phyloP scores from a whole-genome alignment of 176 grass and related monocot genomes.

The Triticum urartu region DNA sequence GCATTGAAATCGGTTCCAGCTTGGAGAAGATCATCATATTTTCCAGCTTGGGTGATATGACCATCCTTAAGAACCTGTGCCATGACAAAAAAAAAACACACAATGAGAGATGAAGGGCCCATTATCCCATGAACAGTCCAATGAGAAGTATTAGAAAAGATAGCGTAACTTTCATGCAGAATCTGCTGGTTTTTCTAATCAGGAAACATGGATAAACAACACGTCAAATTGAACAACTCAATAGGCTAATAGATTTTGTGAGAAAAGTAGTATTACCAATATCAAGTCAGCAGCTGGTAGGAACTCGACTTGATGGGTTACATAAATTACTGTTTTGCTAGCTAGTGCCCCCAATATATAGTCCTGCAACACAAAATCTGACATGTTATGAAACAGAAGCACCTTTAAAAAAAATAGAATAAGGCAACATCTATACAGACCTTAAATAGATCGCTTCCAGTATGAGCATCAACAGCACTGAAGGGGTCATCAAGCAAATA shows the following conservation, averaged over 20 bases:
- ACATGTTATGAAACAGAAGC: conserved; percentile 36
- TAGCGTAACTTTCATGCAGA: not conserved
- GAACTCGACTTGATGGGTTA: conserved; percentile 99
- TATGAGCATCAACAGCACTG: conserved; percentile 98
- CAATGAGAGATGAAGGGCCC: not conserved
- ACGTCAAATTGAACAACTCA: not conserved
- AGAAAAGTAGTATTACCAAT: conserved; percentile 50
- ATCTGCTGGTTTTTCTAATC: not conserved
- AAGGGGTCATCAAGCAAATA: conserved; percentile 99
- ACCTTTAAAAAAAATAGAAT: conserved; percentile 6
- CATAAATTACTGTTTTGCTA: conserved; percentile 86
- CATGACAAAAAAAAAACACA: not conserved
- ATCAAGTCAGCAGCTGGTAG: conserved; percentile 91
- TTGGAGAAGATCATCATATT: conserved; percentile 88
- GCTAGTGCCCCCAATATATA: conserved; percentile 82
- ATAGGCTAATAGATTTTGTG: not conserved
- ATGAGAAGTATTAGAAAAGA: conserved; percentile 12
- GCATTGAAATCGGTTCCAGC: conserved; percentile 92
- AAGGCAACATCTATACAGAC: conserved; percentile 17
- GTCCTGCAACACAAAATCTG: conserved; percentile 60
- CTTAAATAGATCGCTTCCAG: conserved; percentile 93
- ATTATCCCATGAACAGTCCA: not conserved
- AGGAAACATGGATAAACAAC: conserved; percentile 22
- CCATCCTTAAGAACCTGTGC: conserved; percentile 88
- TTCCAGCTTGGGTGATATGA: conserved; percentile 84